phyloP scores from a whole-genome alignment of 805 yeast species.

The Kuraishia ogatae region DNA sequence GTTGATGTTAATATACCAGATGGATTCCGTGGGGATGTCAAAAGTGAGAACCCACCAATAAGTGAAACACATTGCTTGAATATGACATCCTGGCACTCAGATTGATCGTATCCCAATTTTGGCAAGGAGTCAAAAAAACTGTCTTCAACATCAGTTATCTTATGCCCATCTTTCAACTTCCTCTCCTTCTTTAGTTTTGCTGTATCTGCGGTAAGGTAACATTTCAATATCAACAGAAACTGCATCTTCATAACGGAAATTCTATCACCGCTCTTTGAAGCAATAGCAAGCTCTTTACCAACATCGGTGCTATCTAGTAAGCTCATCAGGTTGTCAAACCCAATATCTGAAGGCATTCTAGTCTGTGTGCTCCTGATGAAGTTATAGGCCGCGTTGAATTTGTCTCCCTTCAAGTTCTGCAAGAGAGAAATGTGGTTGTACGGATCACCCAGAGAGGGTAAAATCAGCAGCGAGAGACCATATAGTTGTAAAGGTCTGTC shows the following conservation, averaged over 20 bases:
- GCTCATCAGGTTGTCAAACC: conserved; percentile 34
- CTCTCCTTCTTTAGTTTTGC: conserved; percentile 16
- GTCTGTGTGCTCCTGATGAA: conserved; percentile 49
- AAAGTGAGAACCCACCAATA: conserved; percentile 27
- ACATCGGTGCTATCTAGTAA: conserved; percentile 22
- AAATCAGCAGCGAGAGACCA: conserved; percentile 41
- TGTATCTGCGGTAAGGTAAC: conserved; percentile 30
- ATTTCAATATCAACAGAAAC: conserved; percentile 22
- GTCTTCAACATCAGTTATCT: conserved; percentile 18
- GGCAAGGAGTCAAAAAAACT: conserved; percentile 21
- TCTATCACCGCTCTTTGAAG: conserved; percentile 17
- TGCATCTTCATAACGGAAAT: conserved; percentile 21
- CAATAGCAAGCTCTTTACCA: conserved; percentile 16
- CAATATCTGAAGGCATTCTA: conserved; percentile 38
- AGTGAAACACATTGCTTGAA: conserved; percentile 28
- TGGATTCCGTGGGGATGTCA: background rate
- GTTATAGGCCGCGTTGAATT: conserved; percentile 40
- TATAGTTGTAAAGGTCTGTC: conserved; percentile 37
- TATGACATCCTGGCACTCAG: conserved; percentile 22
- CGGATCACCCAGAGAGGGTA: conserved; percentile 66
- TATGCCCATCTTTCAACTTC: conserved; percentile 17
- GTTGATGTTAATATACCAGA: background rate
- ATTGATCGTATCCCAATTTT: conserved; percentile 21
- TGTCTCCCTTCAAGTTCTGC: conserved; percentile 40
- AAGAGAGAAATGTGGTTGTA: conserved; percentile 52